phyloP scores from a whole-genome alignment of 2,329 filamentous ascomycete genomes.

The Fusarium sp. region DNA sequence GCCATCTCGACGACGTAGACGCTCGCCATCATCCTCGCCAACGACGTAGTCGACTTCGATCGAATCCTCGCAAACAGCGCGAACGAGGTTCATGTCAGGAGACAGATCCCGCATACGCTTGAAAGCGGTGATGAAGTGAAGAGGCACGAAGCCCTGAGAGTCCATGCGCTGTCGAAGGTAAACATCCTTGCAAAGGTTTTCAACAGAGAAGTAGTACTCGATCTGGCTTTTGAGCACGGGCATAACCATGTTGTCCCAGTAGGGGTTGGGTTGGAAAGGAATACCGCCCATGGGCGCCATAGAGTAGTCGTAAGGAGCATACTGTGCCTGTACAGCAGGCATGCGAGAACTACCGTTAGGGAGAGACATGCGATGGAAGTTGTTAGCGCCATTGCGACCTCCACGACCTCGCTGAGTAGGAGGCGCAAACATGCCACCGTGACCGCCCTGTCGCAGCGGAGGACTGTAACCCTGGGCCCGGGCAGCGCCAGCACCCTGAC shows the following conservation, averaged over 20 bases:
- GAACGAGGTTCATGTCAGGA: conserved; percentile 76
- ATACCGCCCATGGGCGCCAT: conserved; percentile 54
- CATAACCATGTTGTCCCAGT: conserved; percentile 64
- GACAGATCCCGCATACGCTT: conserved; percentile 69
- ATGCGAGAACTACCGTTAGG: conserved; percentile 52
- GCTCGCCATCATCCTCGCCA: conserved; percentile 81
- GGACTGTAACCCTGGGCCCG: conserved; percentile 57
- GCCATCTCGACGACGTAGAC: conserved; percentile 77
- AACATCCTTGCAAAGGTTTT: conserved; percentile 94
- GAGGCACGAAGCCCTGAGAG: conserved; percentile 87
- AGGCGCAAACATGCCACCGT: conserved; percentile 51
- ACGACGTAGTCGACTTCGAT: conserved; percentile 77
- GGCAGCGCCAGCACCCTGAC: conserved; percentile 50
- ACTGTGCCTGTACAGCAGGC: conserved; percentile 52
- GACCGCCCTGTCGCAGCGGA: conserved; percentile 55
- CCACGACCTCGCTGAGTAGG: conserved; percentile 51
- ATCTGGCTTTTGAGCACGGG: conserved; percentile 64
- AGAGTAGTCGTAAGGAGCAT: conserved; percentile 54
- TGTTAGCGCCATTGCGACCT: conserved; percentile 49
- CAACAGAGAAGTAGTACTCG: conserved; percentile 96
- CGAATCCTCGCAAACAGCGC: conserved; percentile 78
- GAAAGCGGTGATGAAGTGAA: conserved; percentile 85
- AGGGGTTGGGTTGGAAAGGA: conserved; percentile 53
- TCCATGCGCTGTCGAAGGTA: conserved; percentile 94
- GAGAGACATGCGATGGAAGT: conserved; percentile 55